These are phyloP conservation scores for Allomyces macrogynus DNA, from an alignment of 192 early-diverging fungal genomes.

Conservation along the genomic window DNA sequence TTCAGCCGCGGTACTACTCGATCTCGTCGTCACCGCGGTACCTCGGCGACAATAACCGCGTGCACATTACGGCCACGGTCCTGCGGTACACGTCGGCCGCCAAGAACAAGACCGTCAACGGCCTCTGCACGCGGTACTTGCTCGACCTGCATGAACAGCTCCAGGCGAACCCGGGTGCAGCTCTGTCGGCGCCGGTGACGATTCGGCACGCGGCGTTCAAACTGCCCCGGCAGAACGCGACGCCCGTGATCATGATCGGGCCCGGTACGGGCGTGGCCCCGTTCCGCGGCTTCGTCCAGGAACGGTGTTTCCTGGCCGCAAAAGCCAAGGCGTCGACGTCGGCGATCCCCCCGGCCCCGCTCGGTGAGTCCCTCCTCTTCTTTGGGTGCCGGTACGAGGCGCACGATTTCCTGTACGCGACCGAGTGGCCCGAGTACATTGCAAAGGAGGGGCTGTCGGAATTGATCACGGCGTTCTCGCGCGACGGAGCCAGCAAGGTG, in stretches of 20 bases:
- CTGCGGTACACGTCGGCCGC: slow-evolving; percentile 49
- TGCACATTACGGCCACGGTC: slow-evolving; percentile 74
- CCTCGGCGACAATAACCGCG: slow-evolving; percentile 39
- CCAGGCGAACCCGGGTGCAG: neutral
- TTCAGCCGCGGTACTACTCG: slow-evolving; percentile 84
- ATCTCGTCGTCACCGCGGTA: slow-evolving; percentile 74
- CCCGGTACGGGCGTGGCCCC: slow-evolving; percentile 99
- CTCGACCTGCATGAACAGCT: slow-evolving; percentile 35
- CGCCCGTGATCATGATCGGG: slow-evolving; percentile 90
- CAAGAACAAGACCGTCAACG: slow-evolving; percentile 35
- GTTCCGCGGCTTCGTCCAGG: slow-evolving; percentile 87
- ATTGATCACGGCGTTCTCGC: slow-evolving; percentile 78
- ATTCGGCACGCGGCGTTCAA: slow-evolving; percentile 79
- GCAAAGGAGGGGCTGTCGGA: slow-evolving; percentile 20
- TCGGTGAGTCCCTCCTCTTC: slow-evolving; percentile 77
- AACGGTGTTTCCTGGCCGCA: slow-evolving; percentile 42
- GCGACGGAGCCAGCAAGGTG: slow-evolving; percentile 64
- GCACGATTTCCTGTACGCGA: slow-evolving; percentile 76
- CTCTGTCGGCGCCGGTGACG: slow-evolving; percentile 54
- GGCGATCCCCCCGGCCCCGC: slow-evolving; percentile 3
- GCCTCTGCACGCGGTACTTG: slow-evolving; percentile 78
- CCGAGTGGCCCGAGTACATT: slow-evolving; percentile 49
- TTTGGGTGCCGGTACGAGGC: slow-evolving; percentile 76
- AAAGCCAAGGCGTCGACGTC: slow-evolving; percentile 16
- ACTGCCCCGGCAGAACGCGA: slow-evolving; percentile 53